Evolutionary conservation across 768 basidiomycete species (phyloP), one percentile per base, ranked within the genome.

Genomic region (Termitomyces sp.): DNA sequence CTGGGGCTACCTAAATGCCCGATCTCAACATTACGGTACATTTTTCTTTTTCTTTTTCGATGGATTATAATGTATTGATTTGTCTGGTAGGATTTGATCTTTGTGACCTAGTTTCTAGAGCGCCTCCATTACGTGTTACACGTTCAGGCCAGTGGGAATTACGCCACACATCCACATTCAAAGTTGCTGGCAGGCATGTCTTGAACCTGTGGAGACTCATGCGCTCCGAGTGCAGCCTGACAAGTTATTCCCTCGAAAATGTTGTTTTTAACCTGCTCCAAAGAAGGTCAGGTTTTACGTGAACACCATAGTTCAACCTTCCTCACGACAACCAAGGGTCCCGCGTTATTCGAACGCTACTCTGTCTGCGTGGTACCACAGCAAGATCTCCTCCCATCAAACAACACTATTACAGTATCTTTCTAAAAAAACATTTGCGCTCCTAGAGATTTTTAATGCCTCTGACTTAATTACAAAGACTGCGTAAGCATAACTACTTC

Each of bases 191-290:
- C 0, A 82, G 97, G 18, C 96, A 99, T 70, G 90, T 96, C 38
- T 78, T 99, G 51, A 97, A 98, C 66, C 74, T 93, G 15, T 98
- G 95, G 95, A 81, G 95, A 58, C 85, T 98, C 55, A 91, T 98
- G 84, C 87, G 94, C 38, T 84, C 86, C 1, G 96, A 98, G 67
- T 84, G 87, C 62, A 86, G 81, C 20, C 74, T 98, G 57, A 83
- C 81, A 39, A 86, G 83, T 61, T 95, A 98, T 73, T 87, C 91
- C 0, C 90, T 98, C 64, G 96, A 98, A 74, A 94, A 96, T 65
- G 88, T 92, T 0, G 91, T 80, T 0, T 95, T 94, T 69, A 87
- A 96, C 65, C 69, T 96, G 20, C 77, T 99, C 7, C 83, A 82
- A 46, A 79, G 80, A 73, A 81, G 96, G 96, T 93, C 60, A 38